These are phyloP conservation scores for Sphagnurus paluster DNA, from an alignment of 1,284 basidiomycete genomes.

Conservation along the genomic window DNA sequence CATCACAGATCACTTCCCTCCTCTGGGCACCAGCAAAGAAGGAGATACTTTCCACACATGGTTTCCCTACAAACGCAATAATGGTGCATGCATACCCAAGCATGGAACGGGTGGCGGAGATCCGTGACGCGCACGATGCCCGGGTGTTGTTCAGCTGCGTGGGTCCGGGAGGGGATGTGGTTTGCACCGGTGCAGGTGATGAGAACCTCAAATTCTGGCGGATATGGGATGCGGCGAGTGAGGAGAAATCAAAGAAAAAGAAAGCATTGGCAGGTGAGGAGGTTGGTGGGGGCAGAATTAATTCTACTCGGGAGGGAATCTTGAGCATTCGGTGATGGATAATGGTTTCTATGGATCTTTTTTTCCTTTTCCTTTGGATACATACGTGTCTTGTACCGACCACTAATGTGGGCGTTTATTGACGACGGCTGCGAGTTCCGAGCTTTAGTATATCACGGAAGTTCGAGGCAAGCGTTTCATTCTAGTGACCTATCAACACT, in stretches of 20 bases:
- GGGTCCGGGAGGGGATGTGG: constrained; percentile 84
- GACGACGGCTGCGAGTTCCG: too few species aligned
- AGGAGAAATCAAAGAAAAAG: constrained; percentile 53
- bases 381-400: neutral
- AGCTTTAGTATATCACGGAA: too few species aligned
- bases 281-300: constrained; percentile 33
- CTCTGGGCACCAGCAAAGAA: constrained; percentile 90
- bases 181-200: constrained; percentile 89
- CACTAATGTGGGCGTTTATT: too few species aligned
- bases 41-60: constrained; percentile 92
- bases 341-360: neutral
- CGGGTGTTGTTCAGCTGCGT: constrained; percentile 86
- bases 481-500: too few species aligned
- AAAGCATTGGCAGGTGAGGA: constrained; percentile 32
- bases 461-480: too few species aligned
- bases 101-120: constrained; percentile 81
- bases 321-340: constrained; percentile 32
- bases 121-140: constrained; percentile 89
- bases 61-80: constrained; percentile 80
- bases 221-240: constrained; percentile 64
- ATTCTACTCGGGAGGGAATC: constrained; percentile 41
- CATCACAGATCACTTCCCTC: constrained; percentile 91
- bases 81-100: constrained; percentile 70
- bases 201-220: constrained; percentile 95
- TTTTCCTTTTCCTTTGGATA: neutral